Percentiles rank a stretch among this genome's conserved stretches.
Conservation (phyloP, 2,329 filamentous ascomycete genomes). For the Cucurbitaria berberidis region DNA sequence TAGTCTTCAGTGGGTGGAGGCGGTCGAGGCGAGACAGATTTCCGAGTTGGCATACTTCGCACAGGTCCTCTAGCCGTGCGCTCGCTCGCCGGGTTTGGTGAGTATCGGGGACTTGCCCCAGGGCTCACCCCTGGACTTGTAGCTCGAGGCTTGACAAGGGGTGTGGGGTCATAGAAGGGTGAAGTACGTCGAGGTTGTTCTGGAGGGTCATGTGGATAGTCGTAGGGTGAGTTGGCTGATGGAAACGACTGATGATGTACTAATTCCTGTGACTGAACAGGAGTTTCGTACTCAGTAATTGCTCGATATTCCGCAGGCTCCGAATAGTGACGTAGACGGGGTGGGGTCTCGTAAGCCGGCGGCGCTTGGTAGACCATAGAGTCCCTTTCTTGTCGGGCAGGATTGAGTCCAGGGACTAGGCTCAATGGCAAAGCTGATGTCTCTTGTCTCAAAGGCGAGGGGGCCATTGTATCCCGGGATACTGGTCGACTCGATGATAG, state of each 20-base stretch:
- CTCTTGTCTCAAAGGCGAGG: slow-evolving; percentile 42
- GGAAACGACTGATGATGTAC: slow-evolving; percentile 34
- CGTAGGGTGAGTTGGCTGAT: slow-evolving; percentile 41
- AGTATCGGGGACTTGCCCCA: slow-evolving; percentile 34
- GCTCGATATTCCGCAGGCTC: slow-evolving; percentile 43
- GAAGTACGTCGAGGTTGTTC: slow-evolving; percentile 45
- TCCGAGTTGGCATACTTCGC: slow-evolving; percentile 63
- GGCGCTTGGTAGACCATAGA: slow-evolving; percentile 29
- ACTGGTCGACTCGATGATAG: slow-evolving; percentile 39
- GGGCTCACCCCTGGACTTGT: slow-evolving; percentile 56
- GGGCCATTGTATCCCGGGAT: slow-evolving; percentile 43
- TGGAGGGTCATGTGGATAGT: slow-evolving; percentile 53
- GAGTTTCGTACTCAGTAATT: slow-evolving; percentile 41
- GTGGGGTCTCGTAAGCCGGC: slow-evolving; percentile 27
- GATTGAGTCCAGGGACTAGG: slow-evolving; percentile 40
- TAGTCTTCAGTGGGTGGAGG: slow-evolving; percentile 51
- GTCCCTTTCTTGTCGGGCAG: slow-evolving; percentile 32
- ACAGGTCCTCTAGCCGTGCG: slow-evolving; percentile 50
- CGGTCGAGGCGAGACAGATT: slow-evolving; percentile 76
- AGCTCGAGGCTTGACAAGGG: slow-evolving; percentile 52
- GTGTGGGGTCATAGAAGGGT: slow-evolving; percentile 48
- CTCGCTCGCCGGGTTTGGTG: slow-evolving; percentile 36
- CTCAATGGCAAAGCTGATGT: slow-evolving; percentile 32
- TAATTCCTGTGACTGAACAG: slow-evolving; percentile 37
- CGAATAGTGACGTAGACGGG: slow-evolving; percentile 41